Evolutionary conservation across 768 basidiomycete genomes (phyloP), one percentile per base, ranked within the genome.

Genomic region (Trametes maxima): DNA sequence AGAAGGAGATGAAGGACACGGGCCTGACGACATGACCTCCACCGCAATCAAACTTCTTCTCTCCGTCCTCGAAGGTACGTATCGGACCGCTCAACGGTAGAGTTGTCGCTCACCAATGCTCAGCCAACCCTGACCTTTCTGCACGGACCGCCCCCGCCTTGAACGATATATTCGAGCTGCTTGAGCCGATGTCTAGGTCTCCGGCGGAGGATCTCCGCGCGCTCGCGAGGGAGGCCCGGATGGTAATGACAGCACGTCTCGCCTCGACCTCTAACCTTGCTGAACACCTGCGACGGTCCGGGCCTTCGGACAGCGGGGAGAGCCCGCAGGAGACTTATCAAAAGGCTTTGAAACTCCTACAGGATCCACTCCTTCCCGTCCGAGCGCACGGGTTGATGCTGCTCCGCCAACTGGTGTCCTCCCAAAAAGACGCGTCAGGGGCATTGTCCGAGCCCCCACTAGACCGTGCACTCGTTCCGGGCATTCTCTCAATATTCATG

Each of bases 301-400:
- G 2, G n/a, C 63, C 58, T 5, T 74, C 62, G 2, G 62, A 54
- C 5, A 74, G 72, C 51, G 76, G 81, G 47, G 79, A 82, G 33
- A 67, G 67, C 17, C 75, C 83, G 4, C 85, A 86, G 56, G 86
- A 85, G 49, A 83, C 78, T 7, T 98, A 97, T 73, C 93, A 94
- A 68, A 88, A 90, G 66, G 93, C 95, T 2, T 79, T 98, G 17
- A 90, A 88, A 65, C 82, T 95, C 24, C 77, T 98, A 12, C 91
- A 95, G 73, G 96, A 98, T 72, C 89, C 93, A 1, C 85, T 96
- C 37, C 80, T 98, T 11, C 95, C 96, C 21, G 95, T 98, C 42
- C 88, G 95, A 48, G 96, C 93, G 0, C 95, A 98, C 70, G 96
- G 96, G 6, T 78, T 98, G 2, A 78, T 93, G 39, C 79, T 95